Conservation (phyloP, 2,329 filamentous ascomycete species). For the Neurospora crassa region DNA sequence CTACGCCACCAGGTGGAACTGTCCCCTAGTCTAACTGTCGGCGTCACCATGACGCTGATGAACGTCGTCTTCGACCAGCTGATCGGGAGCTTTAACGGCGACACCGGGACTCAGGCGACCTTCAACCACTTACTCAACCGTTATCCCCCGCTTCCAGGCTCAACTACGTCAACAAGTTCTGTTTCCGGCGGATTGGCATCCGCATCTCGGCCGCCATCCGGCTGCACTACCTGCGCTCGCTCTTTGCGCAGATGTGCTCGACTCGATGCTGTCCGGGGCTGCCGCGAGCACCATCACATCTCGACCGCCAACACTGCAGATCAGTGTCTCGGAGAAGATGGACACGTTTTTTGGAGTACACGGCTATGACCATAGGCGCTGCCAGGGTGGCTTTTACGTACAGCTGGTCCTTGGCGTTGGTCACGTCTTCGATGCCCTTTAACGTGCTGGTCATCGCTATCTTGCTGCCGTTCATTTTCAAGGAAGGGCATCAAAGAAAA, state of each 20-base stretch:
- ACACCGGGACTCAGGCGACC: conserved; percentile 21
- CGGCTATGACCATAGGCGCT: conserved; percentile 40
- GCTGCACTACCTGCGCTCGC: conserved; percentile 51
- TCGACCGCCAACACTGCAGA: conserved; percentile 55
- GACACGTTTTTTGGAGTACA: conserved; percentile 47
- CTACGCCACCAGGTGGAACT: conserved; percentile 45
- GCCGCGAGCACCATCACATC: conserved; percentile 54
- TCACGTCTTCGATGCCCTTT: conserved; percentile 47
- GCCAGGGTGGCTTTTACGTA: conserved; percentile 46
- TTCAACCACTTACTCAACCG: conserved; percentile 34
- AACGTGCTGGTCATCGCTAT: conserved; percentile 38
- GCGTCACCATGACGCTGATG: conserved; percentile 48
- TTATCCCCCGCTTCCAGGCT: conserved; percentile 54
- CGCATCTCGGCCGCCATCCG: conserved; percentile 52
- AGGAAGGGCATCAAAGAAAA: conserved; percentile 35
- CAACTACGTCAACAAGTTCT: conserved; percentile 46
- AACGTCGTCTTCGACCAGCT: conserved; percentile 48
- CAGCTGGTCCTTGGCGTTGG: conserved; percentile 50
- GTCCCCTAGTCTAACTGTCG: conserved; percentile 41
- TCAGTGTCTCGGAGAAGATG: conserved; percentile 56
- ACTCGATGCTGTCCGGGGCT: conserved; percentile 51
- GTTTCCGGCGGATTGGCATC: conserved; percentile 52
- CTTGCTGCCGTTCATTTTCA: conserved; percentile 46
- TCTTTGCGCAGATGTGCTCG: conserved; percentile 58
- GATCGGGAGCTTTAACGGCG: conserved; percentile 39